Percentiles rank a stretch among this genome's conserved stretches.
phyloP scores from a whole-genome alignment of 1,284 basidiomycete genomes.

The Sanghuangporus weigelae region DNA sequence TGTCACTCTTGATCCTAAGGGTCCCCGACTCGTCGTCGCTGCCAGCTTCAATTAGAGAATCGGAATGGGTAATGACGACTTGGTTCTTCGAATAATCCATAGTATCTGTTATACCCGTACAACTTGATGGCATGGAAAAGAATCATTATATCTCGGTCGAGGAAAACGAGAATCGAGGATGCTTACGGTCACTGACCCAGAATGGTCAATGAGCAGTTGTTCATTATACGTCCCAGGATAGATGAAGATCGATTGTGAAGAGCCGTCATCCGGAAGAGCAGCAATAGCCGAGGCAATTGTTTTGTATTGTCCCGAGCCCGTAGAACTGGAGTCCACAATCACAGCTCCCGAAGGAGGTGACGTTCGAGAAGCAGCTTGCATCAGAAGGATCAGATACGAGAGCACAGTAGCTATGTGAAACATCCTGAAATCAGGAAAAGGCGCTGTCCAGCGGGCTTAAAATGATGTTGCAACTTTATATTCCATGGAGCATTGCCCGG shows the following conservation, averaged over 20 bases:
- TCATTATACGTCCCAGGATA: constrained; percentile 29
- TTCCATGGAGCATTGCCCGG: no score
- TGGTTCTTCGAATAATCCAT: constrained; percentile 27
- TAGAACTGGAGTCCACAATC: constrained; percentile 24
- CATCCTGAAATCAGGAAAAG: not conserved
- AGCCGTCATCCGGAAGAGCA: constrained; percentile 27
- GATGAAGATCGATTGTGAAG: constrained; percentile 27
- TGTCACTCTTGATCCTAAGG: constrained; percentile 44
- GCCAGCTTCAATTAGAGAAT: constrained; percentile 33
- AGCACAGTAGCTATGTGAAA: not conserved
- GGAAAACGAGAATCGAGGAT: not conserved
- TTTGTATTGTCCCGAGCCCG: constrained; percentile 25
- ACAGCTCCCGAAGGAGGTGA: constrained; percentile 27
- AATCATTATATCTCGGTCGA: not conserved
- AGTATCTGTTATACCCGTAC: constrained; percentile 27
- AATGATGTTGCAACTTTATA: no score
- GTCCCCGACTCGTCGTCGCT: constrained; percentile 53
- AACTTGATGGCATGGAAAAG: constrained; percentile 20
- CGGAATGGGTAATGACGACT: constrained; percentile 25
- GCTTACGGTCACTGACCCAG: constrained; percentile 25
- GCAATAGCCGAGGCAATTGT: constrained; percentile 27
- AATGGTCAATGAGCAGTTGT: constrained; percentile 28
- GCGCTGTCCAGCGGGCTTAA: not conserved
- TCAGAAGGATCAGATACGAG: not conserved
- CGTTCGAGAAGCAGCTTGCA: constrained; percentile 21